Evolutionary conservation across 225 moss, liverwort and hornwort genomes (phyloP), one percentile per base, ranked within the genome.

Genomic region (Pseudoscleropodium purum): DNA sequence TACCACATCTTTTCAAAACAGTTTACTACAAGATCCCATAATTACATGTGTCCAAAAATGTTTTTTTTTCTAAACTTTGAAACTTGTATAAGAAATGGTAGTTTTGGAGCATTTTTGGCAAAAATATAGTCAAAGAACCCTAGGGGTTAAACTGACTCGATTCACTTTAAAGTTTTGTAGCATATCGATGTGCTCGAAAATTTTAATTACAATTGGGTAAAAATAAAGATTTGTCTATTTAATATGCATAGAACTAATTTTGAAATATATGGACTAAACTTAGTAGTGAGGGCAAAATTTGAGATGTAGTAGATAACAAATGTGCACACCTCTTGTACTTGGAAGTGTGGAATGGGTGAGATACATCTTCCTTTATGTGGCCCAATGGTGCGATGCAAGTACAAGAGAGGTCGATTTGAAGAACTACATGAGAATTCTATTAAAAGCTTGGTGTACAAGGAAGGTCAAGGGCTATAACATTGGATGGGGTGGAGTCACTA

Each of bases 281-380:
- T 18, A 54, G 18, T 56, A 56, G 34, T 52, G 33, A 34, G 34
- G 14, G 19, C 8, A 52, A 9, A 21, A 52, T 34, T 0, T 51
- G 2, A 8, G 14, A 13, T 51, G 21, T 4, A 51, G 20, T 76
- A 2, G 13, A 51, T 34, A 51, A 76, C 21, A 51, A 75, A 51
- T 51, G 30, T 34, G 6, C 1, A 34, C 21, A 3, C 1, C 2
- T 3, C 3, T 34, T 51, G 5, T 34, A 21, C 5, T 51, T 47
- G 33, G 13, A 51, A 49, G 20, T 76, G 51, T 34, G 0, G 21
- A 34, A 76, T 76, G 13, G 51, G 2, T 1, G 1, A 75, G 2
- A 18, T 31, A 19, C 7, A 7, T 11, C 3, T 2, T 5, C 10
- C 6, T 45, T 45, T 5, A 45, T 0, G 0, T 30, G 3, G 2